Conservation (phyloP, 768 basidiomycete species). For the Pisolithus albus region DNA sequence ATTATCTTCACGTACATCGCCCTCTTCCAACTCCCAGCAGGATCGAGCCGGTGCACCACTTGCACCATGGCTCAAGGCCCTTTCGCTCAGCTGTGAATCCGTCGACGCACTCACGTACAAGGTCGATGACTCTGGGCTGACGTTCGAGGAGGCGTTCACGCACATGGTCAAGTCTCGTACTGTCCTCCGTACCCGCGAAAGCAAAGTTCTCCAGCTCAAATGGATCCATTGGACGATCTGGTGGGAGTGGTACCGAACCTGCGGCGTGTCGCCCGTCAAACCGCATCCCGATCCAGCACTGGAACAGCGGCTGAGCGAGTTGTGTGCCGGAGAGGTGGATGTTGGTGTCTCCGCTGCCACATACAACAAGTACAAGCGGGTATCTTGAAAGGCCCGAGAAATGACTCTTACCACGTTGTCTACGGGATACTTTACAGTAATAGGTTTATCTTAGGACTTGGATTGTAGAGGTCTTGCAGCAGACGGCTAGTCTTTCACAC, state of each 20-base stretch:
- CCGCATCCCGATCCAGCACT: conserved; percentile 17
- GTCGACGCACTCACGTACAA: conserved; percentile 13
- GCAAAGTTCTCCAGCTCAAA: conserved; percentile 23
- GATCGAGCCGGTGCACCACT: conserved; percentile 13
- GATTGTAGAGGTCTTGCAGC: too few relatives aligned
- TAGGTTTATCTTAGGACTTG: too few relatives aligned
- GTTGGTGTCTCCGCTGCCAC: conserved; percentile 24
- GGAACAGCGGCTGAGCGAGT: conserved; percentile 15
- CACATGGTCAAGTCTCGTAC: conserved; percentile 21
- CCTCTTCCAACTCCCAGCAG: conserved; percentile 3
- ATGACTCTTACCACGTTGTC: too few relatives aligned
- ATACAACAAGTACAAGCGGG: conserved; percentile 28
- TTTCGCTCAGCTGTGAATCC: conserved; percentile 27
- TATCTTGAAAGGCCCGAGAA: conserved; percentile 8
- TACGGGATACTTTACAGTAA: too few relatives aligned
- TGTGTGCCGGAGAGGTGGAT: conserved; percentile 23
- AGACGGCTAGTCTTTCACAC: too few relatives aligned
- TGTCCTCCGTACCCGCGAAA: conserved; percentile 12
- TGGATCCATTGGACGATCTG: conserved; percentile 29
- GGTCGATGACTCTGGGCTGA: conserved; percentile 20
- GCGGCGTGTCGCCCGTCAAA: conserved; percentile 12
- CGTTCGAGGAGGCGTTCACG: conserved; percentile 22
- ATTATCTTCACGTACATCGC: neutral
- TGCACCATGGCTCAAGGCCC: conserved; percentile 24
- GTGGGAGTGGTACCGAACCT: conserved; percentile 21